Percentiles rank a stretch among this genome's conserved stretches.
Conservation (phyloP, 2,329 filamentous ascomycete genomes). For the Penicillium concentricum region DNA sequence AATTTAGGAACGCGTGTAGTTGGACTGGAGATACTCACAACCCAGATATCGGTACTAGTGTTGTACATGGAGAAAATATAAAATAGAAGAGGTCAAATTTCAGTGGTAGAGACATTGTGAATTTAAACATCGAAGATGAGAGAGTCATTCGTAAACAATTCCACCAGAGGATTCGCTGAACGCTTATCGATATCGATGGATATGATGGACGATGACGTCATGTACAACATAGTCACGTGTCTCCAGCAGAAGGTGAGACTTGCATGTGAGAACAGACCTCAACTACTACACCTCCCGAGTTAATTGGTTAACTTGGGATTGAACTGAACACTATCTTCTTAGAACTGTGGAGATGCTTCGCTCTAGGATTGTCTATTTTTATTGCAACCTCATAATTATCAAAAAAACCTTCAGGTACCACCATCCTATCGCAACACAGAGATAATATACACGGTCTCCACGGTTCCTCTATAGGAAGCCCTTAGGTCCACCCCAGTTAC, state of each 20-base stretch:
- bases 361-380: background rate
- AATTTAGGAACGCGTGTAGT: background rate
- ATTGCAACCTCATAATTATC: background rate
- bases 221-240: background rate
- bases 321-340: background rate
- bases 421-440: background rate
- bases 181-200: background rate
- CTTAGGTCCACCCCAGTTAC: slow-evolving; percentile 61
- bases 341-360: fast-evolving
- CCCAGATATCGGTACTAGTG: slow-evolving; percentile 57
- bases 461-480: slow-evolving; percentile 41
- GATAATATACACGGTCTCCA: slow-evolving; percentile 3
- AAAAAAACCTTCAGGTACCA: background rate
- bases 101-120: background rate
- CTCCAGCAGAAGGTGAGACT: background rate
- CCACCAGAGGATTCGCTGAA: background rate
- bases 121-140: background rate
- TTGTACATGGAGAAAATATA: slow-evolving; percentile 42
- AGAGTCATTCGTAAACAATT: background rate
- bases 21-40: slow-evolving; percentile 46
- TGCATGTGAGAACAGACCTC: background rate
- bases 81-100: background rate
- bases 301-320: background rate
- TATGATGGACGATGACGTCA: slow-evolving; percentile 8
- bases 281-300: background rate